These are phyloP conservation scores for Grifola frondosa DNA, from an alignment of 1,284 basidiomycete genomes.

Conservation along the genomic window DNA sequence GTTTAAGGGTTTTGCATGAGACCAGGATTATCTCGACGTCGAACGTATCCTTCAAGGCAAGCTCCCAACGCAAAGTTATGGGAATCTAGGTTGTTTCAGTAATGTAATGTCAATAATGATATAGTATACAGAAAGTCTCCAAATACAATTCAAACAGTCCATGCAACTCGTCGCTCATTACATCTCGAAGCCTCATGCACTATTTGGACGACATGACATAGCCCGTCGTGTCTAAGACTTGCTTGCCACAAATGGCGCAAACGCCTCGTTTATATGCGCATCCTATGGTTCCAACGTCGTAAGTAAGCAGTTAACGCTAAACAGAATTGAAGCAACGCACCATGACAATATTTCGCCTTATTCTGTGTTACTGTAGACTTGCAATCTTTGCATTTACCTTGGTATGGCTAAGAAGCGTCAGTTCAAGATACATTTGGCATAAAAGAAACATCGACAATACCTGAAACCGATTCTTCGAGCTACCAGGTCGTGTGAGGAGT, in stretches of 20 bases:
- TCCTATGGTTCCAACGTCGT: constrained; percentile 41
- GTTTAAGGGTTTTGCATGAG: no score
- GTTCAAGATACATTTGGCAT: constrained; percentile 9
- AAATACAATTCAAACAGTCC: no score
- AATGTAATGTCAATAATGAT: no score
- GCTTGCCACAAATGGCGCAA: constrained; percentile 81
- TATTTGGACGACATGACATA: constrained; percentile 84
- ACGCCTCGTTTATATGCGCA: constrained; percentile 84
- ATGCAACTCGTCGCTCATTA: no score
- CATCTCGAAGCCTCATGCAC: no score
- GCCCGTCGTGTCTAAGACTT: constrained; percentile 76
- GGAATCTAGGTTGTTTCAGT: no score
- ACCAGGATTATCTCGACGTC: no score
- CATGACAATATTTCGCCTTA: constrained; percentile 82
- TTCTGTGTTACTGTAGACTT: constrained; percentile 80
- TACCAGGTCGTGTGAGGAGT: constrained; percentile 57
- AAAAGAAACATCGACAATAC: constrained; percentile 30
- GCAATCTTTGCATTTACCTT: constrained; percentile 81
- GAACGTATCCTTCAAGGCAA: no score
- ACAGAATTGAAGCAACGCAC: constrained; percentile 38
- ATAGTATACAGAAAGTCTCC: no score
- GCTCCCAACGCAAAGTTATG: no score
- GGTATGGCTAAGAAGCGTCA: constrained; percentile 60
- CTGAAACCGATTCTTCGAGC: constrained; percentile 72
- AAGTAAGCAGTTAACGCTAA: not conserved